Conservation (phyloP, 2,329 filamentous ascomycete species). For the Celoporthe dispersa region DNA sequence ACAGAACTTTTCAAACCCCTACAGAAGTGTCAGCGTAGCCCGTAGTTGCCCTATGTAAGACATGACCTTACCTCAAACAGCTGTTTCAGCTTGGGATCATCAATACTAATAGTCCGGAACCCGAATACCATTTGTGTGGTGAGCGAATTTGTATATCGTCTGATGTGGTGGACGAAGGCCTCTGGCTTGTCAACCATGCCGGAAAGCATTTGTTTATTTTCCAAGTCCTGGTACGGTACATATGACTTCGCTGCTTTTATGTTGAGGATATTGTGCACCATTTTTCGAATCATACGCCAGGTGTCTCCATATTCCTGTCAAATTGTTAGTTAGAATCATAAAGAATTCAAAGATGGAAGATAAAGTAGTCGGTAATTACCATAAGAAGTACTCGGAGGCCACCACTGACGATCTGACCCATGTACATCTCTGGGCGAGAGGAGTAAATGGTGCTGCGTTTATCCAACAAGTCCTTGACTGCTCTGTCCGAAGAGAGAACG, state of each 20-base stretch:
- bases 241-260: conserved; percentile 51
- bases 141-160: conserved; percentile 53
- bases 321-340: not conserved
- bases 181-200: conserved; percentile 51
- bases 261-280: conserved; percentile 53
- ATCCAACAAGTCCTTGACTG: conserved; percentile 57
- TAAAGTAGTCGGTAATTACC: not conserved
- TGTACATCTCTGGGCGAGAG: conserved; percentile 40
- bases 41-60: not conserved
- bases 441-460: conserved; percentile 55
- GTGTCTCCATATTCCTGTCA: conserved; percentile 39
- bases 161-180: conserved; percentile 47
- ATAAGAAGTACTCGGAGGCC: conserved; percentile 17
- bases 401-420: conserved; percentile 4
- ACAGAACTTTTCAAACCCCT: conserved; percentile 23
- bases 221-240: conserved; percentile 58
- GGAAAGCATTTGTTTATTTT: conserved; percentile 58
- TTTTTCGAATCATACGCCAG: conserved; percentile 43
- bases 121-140: conserved; percentile 56
- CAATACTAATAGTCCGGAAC: conserved; percentile 45
- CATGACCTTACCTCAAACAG: not conserved
- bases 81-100: conserved; percentile 45
- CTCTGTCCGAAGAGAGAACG: conserved; percentile 49
- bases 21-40: not conserved
- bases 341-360: not conserved